phyloP scores from a whole-genome alignment of 345 rosid genomes.

The Sisymbrium altissimum region DNA sequence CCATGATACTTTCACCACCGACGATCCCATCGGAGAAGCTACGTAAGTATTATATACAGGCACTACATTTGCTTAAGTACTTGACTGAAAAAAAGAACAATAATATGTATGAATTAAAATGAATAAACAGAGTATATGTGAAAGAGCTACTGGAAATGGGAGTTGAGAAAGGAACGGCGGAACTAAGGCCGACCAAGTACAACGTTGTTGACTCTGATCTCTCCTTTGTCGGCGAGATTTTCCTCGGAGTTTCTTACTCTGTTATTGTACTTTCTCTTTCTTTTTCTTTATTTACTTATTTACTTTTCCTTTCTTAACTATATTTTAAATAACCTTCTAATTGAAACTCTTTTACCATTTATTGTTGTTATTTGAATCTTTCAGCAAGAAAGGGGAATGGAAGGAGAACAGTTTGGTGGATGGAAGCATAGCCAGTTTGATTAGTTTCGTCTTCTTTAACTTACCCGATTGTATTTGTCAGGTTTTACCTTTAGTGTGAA shows the following conservation, averaged over 20 bases:
- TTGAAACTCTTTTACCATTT: background rate
- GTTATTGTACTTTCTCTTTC: constrained; percentile 11
- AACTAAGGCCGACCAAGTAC: constrained; percentile 57
- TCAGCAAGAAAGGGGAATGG: constrained; percentile 36
- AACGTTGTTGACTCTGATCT: constrained; percentile 45
- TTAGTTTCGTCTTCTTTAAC: background rate
- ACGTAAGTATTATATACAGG: constrained; percentile 41
- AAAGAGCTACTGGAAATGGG: constrained; percentile 72
- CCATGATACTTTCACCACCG: constrained; percentile 68
- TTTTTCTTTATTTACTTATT: background rate
- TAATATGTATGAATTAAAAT: background rate
- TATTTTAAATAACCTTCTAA: background rate
- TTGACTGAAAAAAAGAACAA: background rate
- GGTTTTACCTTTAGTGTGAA: constrained; percentile 11
- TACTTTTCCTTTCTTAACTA: background rate
- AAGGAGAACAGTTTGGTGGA: constrained; percentile 58
- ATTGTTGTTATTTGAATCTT: background rate
- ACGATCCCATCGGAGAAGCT: constrained; percentile 71
- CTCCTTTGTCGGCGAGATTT: constrained; percentile 63
- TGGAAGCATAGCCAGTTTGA: constrained; percentile 60
- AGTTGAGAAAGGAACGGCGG: constrained; percentile 67
- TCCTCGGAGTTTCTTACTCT: constrained; percentile 57
- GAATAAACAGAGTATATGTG: constrained; percentile 52
- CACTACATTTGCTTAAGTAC: background rate
- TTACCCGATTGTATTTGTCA: background rate